A percentile compares a stretch with the other conserved stretches of the same genome.
Conservation (phyloP, 164 flowering plant species). For the Chimonanthus praecox region DNA sequence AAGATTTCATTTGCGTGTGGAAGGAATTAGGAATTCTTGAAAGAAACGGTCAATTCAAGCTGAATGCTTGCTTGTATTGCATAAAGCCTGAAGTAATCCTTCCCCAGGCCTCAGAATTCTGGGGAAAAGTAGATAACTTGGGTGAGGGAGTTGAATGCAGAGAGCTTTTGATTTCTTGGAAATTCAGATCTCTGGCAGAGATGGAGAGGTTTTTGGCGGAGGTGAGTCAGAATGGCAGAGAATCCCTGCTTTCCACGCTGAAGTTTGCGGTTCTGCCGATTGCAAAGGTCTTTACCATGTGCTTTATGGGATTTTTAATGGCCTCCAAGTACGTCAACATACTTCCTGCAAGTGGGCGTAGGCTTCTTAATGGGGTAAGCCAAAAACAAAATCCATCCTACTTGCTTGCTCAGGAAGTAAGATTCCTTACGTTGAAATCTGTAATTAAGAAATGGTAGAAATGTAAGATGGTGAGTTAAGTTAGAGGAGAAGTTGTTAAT, state of each 20-base stretch:
- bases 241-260: conserved; percentile 50
- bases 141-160: neutral
- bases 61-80: neutral
- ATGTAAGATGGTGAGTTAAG: neutral
- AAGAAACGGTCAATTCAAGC: neutral
- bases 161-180: neutral
- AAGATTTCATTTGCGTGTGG: too few species aligned
- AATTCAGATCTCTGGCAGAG: neutral
- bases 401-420: neutral
- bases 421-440: neutral
- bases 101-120: neutral
- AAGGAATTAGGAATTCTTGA: neutral
- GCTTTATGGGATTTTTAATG: conserved; percentile 89
- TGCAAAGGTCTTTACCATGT: conserved; percentile 85
- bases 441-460: neutral
- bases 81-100: neutral
- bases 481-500: neutral
- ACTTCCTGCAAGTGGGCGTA: conserved; percentile 77
- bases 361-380: conserved; percentile 85
- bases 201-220: conserved; percentile 11
- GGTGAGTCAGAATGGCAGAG: conserved; percentile 32
- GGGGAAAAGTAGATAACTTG: neutral
- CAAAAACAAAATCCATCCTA: neutral
- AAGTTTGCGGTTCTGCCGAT: conserved; percentile 88
- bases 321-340: conserved; percentile 90